These are phyloP conservation scores for Talaromyces borbonicus DNA, from an alignment of 495 filamentous ascomycete species.

Conservation along the genomic window DNA sequence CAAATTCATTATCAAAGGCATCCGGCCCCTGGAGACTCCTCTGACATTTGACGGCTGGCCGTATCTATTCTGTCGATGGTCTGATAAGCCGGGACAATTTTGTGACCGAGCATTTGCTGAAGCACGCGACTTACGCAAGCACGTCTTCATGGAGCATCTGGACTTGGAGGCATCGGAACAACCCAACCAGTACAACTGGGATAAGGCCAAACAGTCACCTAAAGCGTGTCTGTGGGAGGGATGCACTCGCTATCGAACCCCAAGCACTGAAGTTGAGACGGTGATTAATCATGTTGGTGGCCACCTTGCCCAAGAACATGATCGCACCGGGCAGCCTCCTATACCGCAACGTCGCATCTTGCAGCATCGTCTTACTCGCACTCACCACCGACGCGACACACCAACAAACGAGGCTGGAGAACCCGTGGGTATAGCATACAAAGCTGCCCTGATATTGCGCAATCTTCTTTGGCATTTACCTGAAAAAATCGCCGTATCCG, in stretches of 20 bases:
- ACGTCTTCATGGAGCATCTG: conserved; percentile 64
- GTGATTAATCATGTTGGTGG: conserved; percentile 33
- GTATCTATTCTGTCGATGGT: conserved; percentile 49
- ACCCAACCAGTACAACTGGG: conserved; percentile 36
- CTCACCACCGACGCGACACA: conserved; percentile 50
- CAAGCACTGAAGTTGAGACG: conserved; percentile 33
- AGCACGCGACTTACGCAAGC: conserved; percentile 56
- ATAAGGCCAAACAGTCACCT: conserved; percentile 29
- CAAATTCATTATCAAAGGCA: conserved; percentile 92
- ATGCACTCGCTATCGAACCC: conserved; percentile 29
- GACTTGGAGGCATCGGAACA: conserved; percentile 42
- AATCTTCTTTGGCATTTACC: conserved; percentile 76
- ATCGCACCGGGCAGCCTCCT: conserved; percentile 33
- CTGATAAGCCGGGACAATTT: conserved; percentile 28
- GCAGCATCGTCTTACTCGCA: conserved; percentile 35
- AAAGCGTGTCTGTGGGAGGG: conserved; percentile 31
- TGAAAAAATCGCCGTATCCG: background rate
- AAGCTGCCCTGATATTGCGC: conserved; percentile 73
- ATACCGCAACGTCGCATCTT: conserved; percentile 30
- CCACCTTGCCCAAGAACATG: conserved; percentile 44
- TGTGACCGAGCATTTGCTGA: conserved; percentile 55
- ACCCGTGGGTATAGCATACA: conserved; percentile 75
- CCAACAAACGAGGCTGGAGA: conserved; percentile 71
- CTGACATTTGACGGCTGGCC: conserved; percentile 55
- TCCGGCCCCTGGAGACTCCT: conserved; percentile 65